Evolutionary conservation across 148 eudicot species (phyloP).

Genomic region (Dysphania ambrosioides): DNA sequence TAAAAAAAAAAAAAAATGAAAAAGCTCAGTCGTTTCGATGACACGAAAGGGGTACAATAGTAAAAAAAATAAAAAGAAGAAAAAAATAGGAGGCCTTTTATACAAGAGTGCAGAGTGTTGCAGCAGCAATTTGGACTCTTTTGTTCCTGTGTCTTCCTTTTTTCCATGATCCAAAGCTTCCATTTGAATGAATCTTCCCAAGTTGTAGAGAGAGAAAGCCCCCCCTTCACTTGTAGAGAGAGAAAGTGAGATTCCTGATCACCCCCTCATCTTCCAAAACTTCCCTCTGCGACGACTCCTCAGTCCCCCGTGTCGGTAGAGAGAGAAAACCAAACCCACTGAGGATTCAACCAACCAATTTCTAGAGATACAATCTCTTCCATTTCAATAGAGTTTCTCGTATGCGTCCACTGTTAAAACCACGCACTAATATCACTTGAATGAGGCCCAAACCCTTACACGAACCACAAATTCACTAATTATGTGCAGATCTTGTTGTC

Average conservation of each 20-base stretch:
- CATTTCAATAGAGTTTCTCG: constrained; percentile 1
- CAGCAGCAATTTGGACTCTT: constrained; percentile 23
- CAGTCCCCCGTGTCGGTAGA: constrained; percentile 35
- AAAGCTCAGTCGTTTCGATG: too few species aligned
- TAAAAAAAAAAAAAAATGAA: too few species aligned
- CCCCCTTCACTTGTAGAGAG: neutral
- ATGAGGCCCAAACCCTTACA: neutral
- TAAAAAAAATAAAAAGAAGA: neutral
- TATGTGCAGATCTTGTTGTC: constrained; percentile 31
- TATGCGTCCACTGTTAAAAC: neutral
- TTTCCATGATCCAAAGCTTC: constrained; percentile 38
- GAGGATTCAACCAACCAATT: neutral
- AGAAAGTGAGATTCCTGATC: too few species aligned
- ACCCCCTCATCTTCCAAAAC: too few species aligned
- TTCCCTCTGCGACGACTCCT: too few species aligned
- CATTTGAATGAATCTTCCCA: constrained; percentile 38
- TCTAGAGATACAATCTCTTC: neutral
- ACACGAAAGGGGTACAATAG: too few species aligned
- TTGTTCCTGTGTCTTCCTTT: constrained; percentile 27
- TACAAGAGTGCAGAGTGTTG: constrained; percentile 21
- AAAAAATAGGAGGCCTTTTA: neutral
- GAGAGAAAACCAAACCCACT: neutral
- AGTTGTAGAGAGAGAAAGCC: constrained; percentile 32
- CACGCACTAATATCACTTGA: neutral
- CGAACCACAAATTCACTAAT: neutral